Evolutionary conservation across 1,139 yeast species (phyloP).

Genomic region (Magnusiomyces suaveolens): DNA sequence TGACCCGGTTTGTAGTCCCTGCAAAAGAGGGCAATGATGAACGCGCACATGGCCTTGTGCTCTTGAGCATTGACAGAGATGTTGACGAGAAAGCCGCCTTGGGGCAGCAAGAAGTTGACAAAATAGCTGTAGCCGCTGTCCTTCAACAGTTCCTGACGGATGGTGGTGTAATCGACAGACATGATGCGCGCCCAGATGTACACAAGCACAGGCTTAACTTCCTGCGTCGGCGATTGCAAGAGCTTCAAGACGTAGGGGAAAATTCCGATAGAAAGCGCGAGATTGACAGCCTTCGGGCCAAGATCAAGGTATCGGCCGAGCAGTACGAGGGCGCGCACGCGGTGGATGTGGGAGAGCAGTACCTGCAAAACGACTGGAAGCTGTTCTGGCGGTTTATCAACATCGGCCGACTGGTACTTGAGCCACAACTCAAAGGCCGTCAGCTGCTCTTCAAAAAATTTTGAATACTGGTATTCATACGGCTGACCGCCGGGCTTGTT

Average conservation of each 20-base stretch:
- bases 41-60: conserved; percentile 93
- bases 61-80: conserved; percentile 43
- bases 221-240: conserved; percentile 91
- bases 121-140: conserved; percentile 89
- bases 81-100: conserved; percentile 32
- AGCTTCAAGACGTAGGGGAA: conserved; percentile 89
- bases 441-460: conserved; percentile 89
- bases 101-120: conserved; percentile 57
- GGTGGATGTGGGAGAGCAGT: conserved; percentile 82
- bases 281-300: conserved; percentile 96
- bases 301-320: conserved; percentile 79
- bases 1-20: conserved; percentile 76
- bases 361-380: conserved; percentile 91
- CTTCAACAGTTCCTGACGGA: conserved; percentile 85
- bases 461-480: conserved; percentile 68
- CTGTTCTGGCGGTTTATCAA: conserved; percentile 84
- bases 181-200: conserved; percentile 97
- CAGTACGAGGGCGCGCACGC: conserved; percentile 77
- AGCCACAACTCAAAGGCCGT: conserved; percentile 97
- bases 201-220: conserved; percentile 83
- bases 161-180: conserved; percentile 86
- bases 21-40: conserved; percentile 74
- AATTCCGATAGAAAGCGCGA: conserved; percentile 87
- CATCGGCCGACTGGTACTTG: conserved; percentile 66
- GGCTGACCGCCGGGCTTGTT: conserved; percentile 28